Evolutionary conservation across 257 asterid genomes (phyloP).

Genomic region (Nicotiana undulata): DNA sequence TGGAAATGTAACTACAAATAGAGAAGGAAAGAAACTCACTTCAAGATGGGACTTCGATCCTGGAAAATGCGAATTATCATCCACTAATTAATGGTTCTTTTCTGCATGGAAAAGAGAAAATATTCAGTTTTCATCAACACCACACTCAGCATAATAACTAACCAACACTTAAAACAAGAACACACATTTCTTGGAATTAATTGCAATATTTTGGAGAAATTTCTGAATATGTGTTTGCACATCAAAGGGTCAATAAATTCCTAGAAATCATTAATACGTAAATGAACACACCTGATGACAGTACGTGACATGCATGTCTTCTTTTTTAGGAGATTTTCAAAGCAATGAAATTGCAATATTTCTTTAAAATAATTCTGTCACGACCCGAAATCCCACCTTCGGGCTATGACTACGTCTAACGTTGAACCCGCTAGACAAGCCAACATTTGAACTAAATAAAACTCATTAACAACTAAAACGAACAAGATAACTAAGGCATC

Average conservation of each 20-base stretch:
- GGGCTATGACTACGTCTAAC: too few species aligned
- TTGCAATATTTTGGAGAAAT: too few species aligned
- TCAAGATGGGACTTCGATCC: conserved; percentile 27
- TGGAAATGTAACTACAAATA: too few species aligned
- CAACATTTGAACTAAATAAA: too few species aligned
- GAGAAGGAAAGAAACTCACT: conserved; percentile 11
- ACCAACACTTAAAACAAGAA: background rate
- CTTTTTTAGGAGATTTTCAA: background rate
- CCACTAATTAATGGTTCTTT: conserved; percentile 7
- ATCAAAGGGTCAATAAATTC: background rate
- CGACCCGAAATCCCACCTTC: too few species aligned
- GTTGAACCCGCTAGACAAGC: too few species aligned
- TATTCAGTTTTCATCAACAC: conserved; percentile 14
- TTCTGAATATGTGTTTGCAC: too few species aligned
- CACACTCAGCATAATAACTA: conserved; percentile 12
- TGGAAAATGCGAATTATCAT: conserved; percentile 14
- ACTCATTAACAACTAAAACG: too few species aligned
- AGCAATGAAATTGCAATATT: background rate
- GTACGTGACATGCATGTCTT: conserved; percentile 16
- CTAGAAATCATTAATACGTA: background rate
- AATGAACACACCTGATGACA: background rate
- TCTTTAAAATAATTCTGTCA: background rate
- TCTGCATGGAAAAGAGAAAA: background rate
- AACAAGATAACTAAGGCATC: too few species aligned
- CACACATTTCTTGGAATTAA: background rate